A percentile compares a stretch with the other conserved stretches of the same genome.
Conservation (phyloP, 1,284 basidiomycete genomes). For the Inonotus obliquus region DNA sequence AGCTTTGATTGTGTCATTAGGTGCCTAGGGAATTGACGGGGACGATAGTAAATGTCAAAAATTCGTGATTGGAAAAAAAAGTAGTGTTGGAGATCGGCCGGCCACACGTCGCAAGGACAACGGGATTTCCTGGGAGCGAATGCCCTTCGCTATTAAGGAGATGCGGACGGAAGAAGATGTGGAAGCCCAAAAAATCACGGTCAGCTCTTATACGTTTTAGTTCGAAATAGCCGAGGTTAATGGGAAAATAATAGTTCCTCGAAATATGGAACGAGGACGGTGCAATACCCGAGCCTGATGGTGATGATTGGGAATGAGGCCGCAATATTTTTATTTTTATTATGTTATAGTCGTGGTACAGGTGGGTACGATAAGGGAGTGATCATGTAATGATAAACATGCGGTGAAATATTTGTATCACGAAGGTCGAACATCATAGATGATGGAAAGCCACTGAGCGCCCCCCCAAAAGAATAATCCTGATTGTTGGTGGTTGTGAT, state of each 20-base stretch:
- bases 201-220: slow-evolving; percentile 30
- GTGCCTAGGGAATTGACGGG: background rate
- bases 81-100: slow-evolving; percentile 77
- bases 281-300: slow-evolving; percentile 64
- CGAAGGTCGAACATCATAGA: too few relatives aligned
- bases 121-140: slow-evolving; percentile 64
- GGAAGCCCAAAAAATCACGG: slow-evolving; percentile 51
- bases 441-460: too few relatives aligned
- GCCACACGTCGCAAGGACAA: slow-evolving; percentile 57
- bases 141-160: slow-evolving; percentile 58
- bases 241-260: slow-evolving; percentile 49
- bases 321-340: background rate
- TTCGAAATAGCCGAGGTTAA: background rate
- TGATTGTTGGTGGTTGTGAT: too few relatives aligned
- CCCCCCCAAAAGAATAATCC: too few relatives aligned
- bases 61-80: slow-evolving; percentile 83
- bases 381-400: too few relatives aligned
- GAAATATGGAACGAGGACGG: slow-evolving; percentile 81
- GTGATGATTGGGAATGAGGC: slow-evolving; percentile 27
- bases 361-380: too few relatives aligned
- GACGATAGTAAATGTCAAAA: slow-evolving; percentile 77
- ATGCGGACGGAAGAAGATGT: slow-evolving; percentile 58
- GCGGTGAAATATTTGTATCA: too few relatives aligned
- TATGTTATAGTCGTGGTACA: too few relatives aligned
- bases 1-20: slow-evolving; percentile 8